Evolutionary conservation across 345 rosid genomes (phyloP).

Genomic region (Populus ilicifolia): DNA sequence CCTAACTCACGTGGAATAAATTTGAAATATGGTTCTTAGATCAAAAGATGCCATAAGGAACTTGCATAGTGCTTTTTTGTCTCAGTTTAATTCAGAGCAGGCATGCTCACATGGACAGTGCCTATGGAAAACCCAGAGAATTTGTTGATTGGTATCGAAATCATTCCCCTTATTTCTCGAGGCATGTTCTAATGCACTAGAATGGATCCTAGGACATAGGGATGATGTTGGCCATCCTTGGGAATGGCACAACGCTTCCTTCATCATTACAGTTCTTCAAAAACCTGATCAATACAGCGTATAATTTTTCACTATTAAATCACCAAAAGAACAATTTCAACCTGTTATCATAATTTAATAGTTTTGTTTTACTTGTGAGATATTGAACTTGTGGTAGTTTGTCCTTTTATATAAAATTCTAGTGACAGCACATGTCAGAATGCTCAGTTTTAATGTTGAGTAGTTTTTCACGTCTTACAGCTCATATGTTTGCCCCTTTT

Average conservation of each 20-base stretch:
- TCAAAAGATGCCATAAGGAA: not conserved
- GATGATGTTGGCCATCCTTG: not conserved
- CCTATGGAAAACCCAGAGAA: not conserved
- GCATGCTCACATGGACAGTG: not conserved
- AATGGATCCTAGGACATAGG: not conserved
- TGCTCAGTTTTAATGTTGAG: not conserved
- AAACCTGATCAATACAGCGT: not conserved
- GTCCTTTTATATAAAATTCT: not conserved
- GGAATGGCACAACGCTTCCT: not conserved
- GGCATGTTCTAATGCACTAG: not conserved
- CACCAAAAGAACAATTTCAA: too few relatives aligned
- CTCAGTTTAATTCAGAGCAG: conserved; percentile 5
- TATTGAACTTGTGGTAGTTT: not conserved
- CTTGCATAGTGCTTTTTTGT: not conserved
- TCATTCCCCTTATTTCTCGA: not conserved
- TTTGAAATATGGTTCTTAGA: not conserved
- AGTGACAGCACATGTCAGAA: not conserved
- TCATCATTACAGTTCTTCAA: not conserved
- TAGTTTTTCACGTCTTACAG: not conserved
- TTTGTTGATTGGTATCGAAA: not conserved
- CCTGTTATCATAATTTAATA: too few relatives aligned
- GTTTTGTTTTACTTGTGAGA: not conserved
- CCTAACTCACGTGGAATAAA: not conserved
- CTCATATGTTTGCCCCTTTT: not conserved
- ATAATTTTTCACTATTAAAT: not conserved